Evolutionary conservation across 768 basidiomycete species (phyloP), one percentile per base, ranked within the genome.

Genomic region (Galerina marginata): DNA sequence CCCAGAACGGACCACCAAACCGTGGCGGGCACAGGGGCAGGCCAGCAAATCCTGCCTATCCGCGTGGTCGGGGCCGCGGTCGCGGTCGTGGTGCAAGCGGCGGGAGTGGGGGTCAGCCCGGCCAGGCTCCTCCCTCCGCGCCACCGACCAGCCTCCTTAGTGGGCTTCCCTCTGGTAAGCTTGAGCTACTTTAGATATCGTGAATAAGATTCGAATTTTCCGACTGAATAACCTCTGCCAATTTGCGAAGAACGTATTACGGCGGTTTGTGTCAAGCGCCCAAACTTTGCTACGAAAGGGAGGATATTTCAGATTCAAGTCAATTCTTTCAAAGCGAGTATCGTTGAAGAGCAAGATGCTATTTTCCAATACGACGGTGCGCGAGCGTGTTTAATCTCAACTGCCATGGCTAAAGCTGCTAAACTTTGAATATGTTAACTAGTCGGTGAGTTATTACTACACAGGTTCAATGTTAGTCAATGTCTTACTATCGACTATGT

Each of bases 291-390:
- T 7, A 72, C 70, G 7, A 65, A 70, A 16, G 79, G 77, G 10
- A 61, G 69, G 36, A 40, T 51, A 0, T 57, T 77, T 15, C 62
- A 66, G 1, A 52, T 78, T 3, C 53, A 65, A 42, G 71, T 75
- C 42, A 94, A 93, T 69, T 87, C 88, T 44, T 93, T 91, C 64
- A 33, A 33, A 7, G 72, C 69, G 11, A 82, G 84, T 2, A 77
- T 15, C 5, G 9, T 79, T 1, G 82, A 89, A 4, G 84, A 89
- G 0, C 79, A 86, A 14, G 72, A 69, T 1, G 80, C 80, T 15
- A 91, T 92, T 38, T 78, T 86, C 60, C 92, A 94, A 59, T 93
- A 94, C 64, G 91, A 93, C 72, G 88, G 92, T 91, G 69, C 53
- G 86, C 72, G 9, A 11, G 23, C 23, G n/a, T 33, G 2, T 25